A percentile compares a stretch with the other conserved stretches of the same genome.
These are phyloP conservation scores for Ustilago shanxiensis DNA, from an alignment of 1,284 basidiomycete genomes.

Conservation along the genomic window DNA sequence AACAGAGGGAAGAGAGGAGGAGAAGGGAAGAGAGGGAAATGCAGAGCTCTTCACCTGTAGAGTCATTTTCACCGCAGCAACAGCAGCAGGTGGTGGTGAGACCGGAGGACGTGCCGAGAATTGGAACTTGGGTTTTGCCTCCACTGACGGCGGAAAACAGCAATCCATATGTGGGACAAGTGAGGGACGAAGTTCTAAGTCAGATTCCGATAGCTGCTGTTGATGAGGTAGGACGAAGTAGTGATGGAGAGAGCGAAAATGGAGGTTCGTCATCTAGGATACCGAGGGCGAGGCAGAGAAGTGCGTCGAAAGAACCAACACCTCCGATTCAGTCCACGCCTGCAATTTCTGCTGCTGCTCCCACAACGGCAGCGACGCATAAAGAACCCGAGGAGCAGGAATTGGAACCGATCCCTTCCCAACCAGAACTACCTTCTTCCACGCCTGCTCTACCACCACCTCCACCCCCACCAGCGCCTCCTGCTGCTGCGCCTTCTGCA, in stretches of 20 bases:
- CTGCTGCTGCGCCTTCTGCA: neutral
- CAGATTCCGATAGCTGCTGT: conserved; percentile 26
- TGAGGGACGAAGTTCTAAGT: conserved; percentile 31
- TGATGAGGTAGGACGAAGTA: neutral
- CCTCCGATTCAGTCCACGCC: conserved; percentile 32
- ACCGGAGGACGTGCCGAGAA: conserved; percentile 31
- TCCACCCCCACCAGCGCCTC: conserved; percentile 1
- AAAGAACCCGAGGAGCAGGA: neutral
- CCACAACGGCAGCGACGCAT: neutral
- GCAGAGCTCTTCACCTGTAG: conserved; percentile 33
- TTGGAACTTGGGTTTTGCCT: conserved; percentile 40
- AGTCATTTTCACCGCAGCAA: conserved; percentile 31
- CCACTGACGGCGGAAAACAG: conserved; percentile 36
- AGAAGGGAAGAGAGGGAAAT: neutral
- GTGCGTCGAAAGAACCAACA: neutral
- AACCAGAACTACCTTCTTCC: conserved; percentile 16
- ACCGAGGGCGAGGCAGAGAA: neutral
- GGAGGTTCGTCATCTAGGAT: no score
- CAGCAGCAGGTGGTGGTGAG: conserved; percentile 16
- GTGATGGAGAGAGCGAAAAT: neutral
- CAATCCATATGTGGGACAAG: conserved; percentile 17
- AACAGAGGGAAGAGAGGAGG: neutral
- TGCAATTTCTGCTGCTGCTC: neutral
- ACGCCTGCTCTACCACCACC: conserved; percentile 24
- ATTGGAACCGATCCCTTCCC: conserved; percentile 26